Base-by-base conservation (phyloP, 768 basidiomycete species). In the Dioszegia aurantiaca region DNA sequence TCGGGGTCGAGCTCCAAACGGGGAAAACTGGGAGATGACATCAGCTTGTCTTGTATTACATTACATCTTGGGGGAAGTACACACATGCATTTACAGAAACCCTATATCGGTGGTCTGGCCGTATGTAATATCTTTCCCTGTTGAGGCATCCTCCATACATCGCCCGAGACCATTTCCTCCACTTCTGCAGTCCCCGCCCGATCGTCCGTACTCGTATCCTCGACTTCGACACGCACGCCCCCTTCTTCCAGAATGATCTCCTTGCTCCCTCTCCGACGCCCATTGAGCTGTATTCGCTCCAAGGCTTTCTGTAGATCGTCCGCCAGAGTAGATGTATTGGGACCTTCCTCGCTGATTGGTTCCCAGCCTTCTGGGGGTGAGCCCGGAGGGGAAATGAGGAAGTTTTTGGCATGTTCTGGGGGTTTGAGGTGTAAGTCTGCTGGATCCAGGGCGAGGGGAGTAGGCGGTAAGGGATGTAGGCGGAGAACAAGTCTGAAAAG, bases 331-430 rank as follows among this genome's bases (percentile, higher is more conserved):
- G 82, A 78, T 2, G 79, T 73, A 70, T 97, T 97, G 0, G 94
- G 94, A 17, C 90, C 89, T 8, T 93, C 91, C 77, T 98, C 94
- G 48, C 80, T 80, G 56, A 92, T 83, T 23, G 83, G 90, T 71
- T 95, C 91, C 95, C 95, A 99, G 2, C 93, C 95, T 1, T 93
- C 86, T 0, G 95, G 95, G 0, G 95, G 95, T 0, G 92, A 95
- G 4, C 95, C 95, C 3, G 95, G 95, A 0, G 95, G 95, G 0
- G 95, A 98, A 62, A 99, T 93, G 45, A 99, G 82, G 78, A 97
- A 98, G 78, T 98, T 98, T 78, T 90, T 90, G 67, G 92, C 88
- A 37, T 86, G 65, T 0, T 82, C 78, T 0, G 94, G 94, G 0
- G 92, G 90, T 40, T 81, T 83, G 33, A 93, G 82, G 68, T 86